Conservation (phyloP, 2,329 filamentous ascomycete species). For the Plenodomus lindquistii region DNA sequence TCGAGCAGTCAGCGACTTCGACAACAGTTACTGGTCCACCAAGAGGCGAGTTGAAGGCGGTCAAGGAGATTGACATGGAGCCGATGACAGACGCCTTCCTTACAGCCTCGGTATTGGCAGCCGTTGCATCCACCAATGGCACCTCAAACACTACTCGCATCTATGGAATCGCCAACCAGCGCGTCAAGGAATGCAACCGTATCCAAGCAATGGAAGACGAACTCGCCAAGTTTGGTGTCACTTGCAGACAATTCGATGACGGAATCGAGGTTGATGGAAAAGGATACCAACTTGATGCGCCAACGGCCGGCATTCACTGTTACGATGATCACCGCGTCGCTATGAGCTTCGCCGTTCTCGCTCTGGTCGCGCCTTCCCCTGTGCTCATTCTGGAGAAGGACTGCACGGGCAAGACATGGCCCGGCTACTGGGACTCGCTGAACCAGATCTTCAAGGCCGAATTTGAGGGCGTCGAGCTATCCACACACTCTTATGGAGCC, state of each 20-base stretch:
- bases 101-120: conserved; percentile 89
- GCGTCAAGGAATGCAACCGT: conserved; percentile 97
- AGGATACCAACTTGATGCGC: conserved; percentile 54
- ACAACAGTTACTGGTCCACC: conserved; percentile 93
- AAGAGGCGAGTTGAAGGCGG: conserved; percentile 70
- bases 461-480: conserved; percentile 72
- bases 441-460: conserved; percentile 75
- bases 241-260: conserved; percentile 85
- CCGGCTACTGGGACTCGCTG: conserved; percentile 95
- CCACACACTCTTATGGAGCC: conserved; percentile 39
- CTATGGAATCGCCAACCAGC: conserved; percentile 93
- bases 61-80: conserved; percentile 93
- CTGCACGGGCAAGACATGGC: conserved; percentile 97
- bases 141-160: conserved; percentile 73
- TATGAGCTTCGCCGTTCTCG: conserved; percentile 95
- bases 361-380: conserved; percentile 69
- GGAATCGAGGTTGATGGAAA: conserved; percentile 77
- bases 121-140: conserved; percentile 75
- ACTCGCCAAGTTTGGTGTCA: conserved; percentile 88
- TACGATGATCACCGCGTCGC: conserved; percentile 98
- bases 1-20: conserved; percentile 80
- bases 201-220: conserved; percentile 95
- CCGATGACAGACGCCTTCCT: conserved; percentile 99
- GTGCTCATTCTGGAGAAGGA: conserved; percentile 85
- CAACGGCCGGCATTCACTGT: conserved; percentile 74